A percentile compares a stretch with the other conserved stretches of the same genome.
phyloP scores from a whole-genome alignment of 1,284 basidiomycete genomes.

The Salmacisia buchloeana region DNA sequence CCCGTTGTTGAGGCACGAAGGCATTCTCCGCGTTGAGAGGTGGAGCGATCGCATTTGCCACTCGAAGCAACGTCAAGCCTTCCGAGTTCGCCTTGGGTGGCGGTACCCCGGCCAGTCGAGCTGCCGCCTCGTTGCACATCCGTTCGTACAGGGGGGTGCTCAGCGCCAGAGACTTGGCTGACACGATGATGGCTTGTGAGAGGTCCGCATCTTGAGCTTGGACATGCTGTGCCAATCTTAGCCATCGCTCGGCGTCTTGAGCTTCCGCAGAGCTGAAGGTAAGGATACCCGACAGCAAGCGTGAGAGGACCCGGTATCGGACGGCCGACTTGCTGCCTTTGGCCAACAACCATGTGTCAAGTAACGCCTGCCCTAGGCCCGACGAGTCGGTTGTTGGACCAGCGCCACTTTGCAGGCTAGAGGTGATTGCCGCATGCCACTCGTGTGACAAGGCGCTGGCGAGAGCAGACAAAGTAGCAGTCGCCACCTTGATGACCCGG shows the following conservation, averaged over 20 bases:
- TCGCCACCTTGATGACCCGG: conserved; percentile 18
- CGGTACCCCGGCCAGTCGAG: conserved; percentile 66
- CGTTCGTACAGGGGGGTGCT: conserved; percentile 63
- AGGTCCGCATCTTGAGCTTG: conserved; percentile 20
- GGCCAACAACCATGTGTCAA: not conserved
- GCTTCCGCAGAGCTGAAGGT: conserved; percentile 33
- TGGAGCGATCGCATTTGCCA: conserved; percentile 72
- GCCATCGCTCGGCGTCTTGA: conserved; percentile 35
- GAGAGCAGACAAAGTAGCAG: conserved; percentile 22
- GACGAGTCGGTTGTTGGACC: not conserved
- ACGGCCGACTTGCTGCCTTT: not conserved
- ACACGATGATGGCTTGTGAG: conserved; percentile 23
- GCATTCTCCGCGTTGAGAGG: conserved; percentile 72
- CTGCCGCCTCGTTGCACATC: conserved; percentile 83
- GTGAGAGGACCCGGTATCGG: conserved; percentile 27
- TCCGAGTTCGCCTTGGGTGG: conserved; percentile 62
- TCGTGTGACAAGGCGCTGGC: conserved; percentile 19
- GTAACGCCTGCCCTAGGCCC: not conserved
- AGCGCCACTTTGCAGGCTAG: not conserved
- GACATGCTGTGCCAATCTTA: conserved; percentile 27
- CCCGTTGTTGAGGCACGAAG: conserved; percentile 71
- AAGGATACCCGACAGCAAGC: conserved; percentile 36
- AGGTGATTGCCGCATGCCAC: conserved; percentile 21
- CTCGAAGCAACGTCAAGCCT: conserved; percentile 66
- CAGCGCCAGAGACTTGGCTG: conserved; percentile 24